A percentile compares a stretch with the other conserved stretches of the same genome.
Evolutionary conservation across 257 asterid species (phyloP).

Genomic region (Osmanthus fragrans): DNA sequence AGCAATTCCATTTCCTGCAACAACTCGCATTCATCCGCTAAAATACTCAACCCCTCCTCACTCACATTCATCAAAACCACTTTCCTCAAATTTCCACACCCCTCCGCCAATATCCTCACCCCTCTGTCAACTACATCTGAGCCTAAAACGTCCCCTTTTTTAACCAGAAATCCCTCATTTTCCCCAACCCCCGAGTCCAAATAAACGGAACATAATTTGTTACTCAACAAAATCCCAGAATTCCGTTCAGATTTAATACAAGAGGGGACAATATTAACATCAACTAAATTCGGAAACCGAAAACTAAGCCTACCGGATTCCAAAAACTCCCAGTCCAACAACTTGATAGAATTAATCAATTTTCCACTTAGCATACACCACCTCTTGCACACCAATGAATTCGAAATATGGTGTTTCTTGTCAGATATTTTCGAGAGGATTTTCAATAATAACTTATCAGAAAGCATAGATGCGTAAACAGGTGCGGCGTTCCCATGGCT

Average conservation of each 20-base stretch:
- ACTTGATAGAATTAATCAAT: conserved; percentile 55
- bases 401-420: conserved; percentile 47
- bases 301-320: conserved; percentile 77
- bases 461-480: conserved; percentile 49
- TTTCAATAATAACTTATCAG: conserved; percentile 60
- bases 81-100: conserved; percentile 63
- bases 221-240: conserved; percentile 70
- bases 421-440: conserved; percentile 52
- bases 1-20: conserved; percentile 94
- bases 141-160: conserved; percentile 49
- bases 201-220: conserved; percentile 48
- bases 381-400: conserved; percentile 79
- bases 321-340: conserved; percentile 87
- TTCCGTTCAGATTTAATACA: conserved; percentile 46
- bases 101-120: conserved; percentile 66
- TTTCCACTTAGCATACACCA: conserved; percentile 77
- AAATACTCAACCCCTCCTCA: conserved; percentile 58
- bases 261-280: conserved; percentile 54
- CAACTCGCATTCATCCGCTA: conserved; percentile 75
- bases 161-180: conserved; percentile 47
- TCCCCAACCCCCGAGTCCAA: conserved; percentile 48
- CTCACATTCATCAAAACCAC: conserved; percentile 61
- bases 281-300: conserved; percentile 74
- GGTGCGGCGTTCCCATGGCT: conserved; percentile 22
- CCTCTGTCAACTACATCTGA: conserved; percentile 62